These are phyloP conservation scores for Solanum pennellii DNA, from an alignment of 257 asterid species.

Conservation along the genomic window DNA sequence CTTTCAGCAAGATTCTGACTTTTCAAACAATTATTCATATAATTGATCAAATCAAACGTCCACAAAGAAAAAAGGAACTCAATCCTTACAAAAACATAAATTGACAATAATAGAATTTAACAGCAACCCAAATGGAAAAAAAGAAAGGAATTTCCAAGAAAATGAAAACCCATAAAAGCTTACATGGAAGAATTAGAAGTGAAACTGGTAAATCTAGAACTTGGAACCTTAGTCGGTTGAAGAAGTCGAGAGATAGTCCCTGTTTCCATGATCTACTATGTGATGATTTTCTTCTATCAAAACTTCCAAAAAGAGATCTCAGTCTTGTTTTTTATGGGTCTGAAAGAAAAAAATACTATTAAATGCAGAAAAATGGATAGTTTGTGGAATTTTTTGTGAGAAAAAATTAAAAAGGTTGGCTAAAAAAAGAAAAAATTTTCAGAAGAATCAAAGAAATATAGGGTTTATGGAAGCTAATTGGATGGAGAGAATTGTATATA, in stretches of 20 bases:
- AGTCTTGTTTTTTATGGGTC: not conserved
- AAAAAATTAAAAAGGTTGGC: not conserved
- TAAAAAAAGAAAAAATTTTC: not conserved
- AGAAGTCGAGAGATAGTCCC: slow-evolving; percentile 33
- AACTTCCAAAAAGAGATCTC: not conserved
- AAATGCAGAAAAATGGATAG: too few species aligned
- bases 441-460: not conserved
- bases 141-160: not conserved
- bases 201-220: not conserved
- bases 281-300: not conserved
- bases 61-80: not conserved
- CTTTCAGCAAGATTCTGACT: not conserved
- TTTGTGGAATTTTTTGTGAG: too few species aligned
- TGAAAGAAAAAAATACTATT: too few species aligned
- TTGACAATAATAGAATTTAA: not conserved
- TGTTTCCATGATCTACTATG: slow-evolving; percentile 40
- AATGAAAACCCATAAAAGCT: not conserved
- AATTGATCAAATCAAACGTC: not conserved
- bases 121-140: not conserved
- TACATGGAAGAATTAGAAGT: not conserved
- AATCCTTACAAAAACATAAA: not conserved
- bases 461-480: not conserved
- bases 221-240: slow-evolving; percentile 10
- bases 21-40: not conserved
- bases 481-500: not conserved